Conservation (phyloP, 2,329 filamentous ascomycete species). For the Penicillium hesseltinei region DNA sequence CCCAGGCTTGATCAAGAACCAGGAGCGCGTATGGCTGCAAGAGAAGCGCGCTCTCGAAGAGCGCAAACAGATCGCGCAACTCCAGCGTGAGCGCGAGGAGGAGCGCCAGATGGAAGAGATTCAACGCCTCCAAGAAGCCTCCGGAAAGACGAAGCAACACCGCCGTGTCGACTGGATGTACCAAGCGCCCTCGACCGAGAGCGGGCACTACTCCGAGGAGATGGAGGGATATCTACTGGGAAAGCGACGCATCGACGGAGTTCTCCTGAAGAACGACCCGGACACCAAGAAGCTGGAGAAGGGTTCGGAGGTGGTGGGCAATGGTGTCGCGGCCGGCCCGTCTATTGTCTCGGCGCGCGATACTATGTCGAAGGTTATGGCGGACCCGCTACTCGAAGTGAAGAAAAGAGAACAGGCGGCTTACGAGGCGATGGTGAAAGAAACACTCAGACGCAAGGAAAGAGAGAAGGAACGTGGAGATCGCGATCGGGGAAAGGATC, state of each 20-base stretch:
- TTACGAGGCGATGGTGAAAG: conserved; percentile 58
- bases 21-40: conserved; percentile 84
- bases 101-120: conserved; percentile 91
- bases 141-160: conserved; percentile 75
- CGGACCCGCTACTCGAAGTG: conserved; percentile 89
- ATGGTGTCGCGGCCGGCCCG: conserved; percentile 20
- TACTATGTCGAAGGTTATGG: conserved; percentile 78
- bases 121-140: conserved; percentile 81
- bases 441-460: conserved; percentile 38
- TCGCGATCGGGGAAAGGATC: conserved; percentile 18
- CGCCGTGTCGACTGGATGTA: conserved; percentile 99
- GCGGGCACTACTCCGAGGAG: conserved; percentile 74
- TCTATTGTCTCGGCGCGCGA: conserved; percentile 74
- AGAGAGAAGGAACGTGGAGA: conserved; percentile 24
- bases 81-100: conserved; percentile 89
- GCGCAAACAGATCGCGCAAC: conserved; percentile 87
- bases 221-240: conserved; percentile 91
- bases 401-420: conserved; percentile 86
- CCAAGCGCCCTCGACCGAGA: conserved; percentile 73
- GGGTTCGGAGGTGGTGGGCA: conserved; percentile 43
- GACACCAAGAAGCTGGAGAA: conserved; percentile 82
- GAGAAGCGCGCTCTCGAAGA: conserved; percentile 91
- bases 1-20: conserved; percentile 85
- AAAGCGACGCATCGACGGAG: conserved; percentile 83
- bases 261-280: conserved; percentile 68